Conservation (phyloP, 345 rosid species). For the Trapa bicornis region DNA sequence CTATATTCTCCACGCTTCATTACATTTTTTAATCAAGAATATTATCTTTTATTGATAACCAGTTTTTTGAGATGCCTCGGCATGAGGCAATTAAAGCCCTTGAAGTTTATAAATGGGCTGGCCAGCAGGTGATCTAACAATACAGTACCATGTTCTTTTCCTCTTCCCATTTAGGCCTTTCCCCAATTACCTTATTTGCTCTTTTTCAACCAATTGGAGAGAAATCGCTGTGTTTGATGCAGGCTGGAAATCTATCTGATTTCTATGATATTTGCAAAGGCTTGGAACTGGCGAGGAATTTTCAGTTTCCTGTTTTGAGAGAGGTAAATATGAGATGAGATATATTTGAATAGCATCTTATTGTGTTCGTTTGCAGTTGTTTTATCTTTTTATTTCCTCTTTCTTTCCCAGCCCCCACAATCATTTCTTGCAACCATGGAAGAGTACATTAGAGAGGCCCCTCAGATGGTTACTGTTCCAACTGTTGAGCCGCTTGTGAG, state of each 20-base stretch:
- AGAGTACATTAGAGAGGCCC: conserved; percentile 96
- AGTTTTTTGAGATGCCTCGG: conserved; percentile 98
- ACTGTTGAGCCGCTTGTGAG: conserved; percentile 56
- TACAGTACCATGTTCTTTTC: not conserved
- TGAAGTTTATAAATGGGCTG: conserved; percentile 74
- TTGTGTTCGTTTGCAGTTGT: not conserved
- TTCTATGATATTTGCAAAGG: conserved; percentile 94
- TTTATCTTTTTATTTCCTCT: not conserved
- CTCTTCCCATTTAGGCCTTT: not conserved
- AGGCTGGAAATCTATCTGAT: conserved; percentile 87
- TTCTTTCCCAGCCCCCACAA: conserved; percentile 70
- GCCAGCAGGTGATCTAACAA: conserved; percentile 58
- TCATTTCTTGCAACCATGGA: conserved; percentile 91
- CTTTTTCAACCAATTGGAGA: conserved; percentile 2
- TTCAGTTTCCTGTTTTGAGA: conserved; percentile 86
- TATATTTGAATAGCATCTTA: not conserved
- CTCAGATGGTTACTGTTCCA: conserved; percentile 69
- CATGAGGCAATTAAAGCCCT: conserved; percentile 83
- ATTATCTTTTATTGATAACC: conserved; percentile 22
- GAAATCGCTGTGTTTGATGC: conserved; percentile 11
- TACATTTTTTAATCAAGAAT: conserved; percentile 1
- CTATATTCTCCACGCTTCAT: not conserved
- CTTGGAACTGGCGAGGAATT: conserved; percentile 95
- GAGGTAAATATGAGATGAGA: conserved; percentile 37
- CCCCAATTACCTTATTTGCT: not conserved